Evolutionary conservation across 257 asterid species (phyloP).

Genomic region (Leptodermis oblonga): DNA sequence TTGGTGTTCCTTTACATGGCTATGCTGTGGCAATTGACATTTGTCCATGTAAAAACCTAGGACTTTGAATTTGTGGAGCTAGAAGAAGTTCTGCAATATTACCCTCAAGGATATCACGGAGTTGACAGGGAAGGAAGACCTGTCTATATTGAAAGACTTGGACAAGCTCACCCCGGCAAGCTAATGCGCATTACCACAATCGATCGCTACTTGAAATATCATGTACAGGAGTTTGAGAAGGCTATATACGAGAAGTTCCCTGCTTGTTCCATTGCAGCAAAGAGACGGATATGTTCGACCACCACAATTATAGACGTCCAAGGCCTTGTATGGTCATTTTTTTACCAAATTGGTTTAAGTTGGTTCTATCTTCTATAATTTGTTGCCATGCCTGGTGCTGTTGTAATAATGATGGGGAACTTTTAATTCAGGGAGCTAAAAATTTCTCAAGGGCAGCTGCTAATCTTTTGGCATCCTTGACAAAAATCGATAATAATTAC

Average conservation of each 20-base stretch:
- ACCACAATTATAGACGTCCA: constrained; percentile 92
- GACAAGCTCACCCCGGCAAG: constrained; percentile 81
- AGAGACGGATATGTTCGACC: constrained; percentile 69
- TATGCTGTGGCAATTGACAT: neutral
- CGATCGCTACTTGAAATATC: constrained; percentile 79
- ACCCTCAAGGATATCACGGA: constrained; percentile 99
- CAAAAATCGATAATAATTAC: constrained; percentile 72
- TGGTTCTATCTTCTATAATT: neutral
- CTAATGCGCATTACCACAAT: constrained; percentile 68
- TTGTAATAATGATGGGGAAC: neutral
- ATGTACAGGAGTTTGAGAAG: constrained; percentile 93
- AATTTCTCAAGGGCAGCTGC: constrained; percentile 72
- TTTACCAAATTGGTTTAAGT: constrained; percentile 13
- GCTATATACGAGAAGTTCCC: constrained; percentile 81
- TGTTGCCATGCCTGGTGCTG: constrained; percentile 1
- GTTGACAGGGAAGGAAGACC: constrained; percentile 98
- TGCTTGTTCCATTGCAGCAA: constrained; percentile 90
- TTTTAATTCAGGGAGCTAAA: constrained; percentile 64
- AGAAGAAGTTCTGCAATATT: constrained; percentile 81
- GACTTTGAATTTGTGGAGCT: constrained; percentile 79
- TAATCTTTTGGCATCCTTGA: constrained; percentile 70
- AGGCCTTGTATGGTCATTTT: constrained; percentile 68
- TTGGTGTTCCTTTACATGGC: neutral
- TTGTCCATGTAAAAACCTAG: constrained; percentile 28
- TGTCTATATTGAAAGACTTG: constrained; percentile 91